phyloP scores from a whole-genome alignment of 192 early-diverging fungal genomes.

The Coemansia sp. region DNA sequence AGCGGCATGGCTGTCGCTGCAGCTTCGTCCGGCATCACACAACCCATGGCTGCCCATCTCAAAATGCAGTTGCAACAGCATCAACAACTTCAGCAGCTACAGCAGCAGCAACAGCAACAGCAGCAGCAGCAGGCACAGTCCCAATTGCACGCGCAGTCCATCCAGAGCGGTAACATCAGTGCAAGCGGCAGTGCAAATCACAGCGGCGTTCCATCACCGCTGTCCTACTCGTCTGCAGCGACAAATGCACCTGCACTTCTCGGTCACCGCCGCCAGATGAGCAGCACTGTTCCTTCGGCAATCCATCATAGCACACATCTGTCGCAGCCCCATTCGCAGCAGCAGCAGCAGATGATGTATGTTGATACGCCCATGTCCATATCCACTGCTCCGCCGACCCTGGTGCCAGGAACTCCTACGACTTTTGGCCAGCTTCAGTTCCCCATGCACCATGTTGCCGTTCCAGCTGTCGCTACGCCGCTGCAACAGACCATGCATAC shows the following conservation, averaged over 20 bases:
- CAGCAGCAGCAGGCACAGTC: constrained; percentile 14
- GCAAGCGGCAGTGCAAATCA: constrained; percentile 23
- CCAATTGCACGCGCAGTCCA: neutral
- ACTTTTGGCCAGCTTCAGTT: constrained; percentile 39
- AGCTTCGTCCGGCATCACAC: neutral
- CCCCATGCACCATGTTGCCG: neutral
- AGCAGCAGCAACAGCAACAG: neutral
- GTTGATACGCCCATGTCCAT: constrained; percentile 18
- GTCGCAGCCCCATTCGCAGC: constrained; percentile 11
- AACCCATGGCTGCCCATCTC: constrained; percentile 17
- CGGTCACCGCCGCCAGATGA: constrained; percentile 31
- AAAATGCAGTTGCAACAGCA: constrained; percentile 18
- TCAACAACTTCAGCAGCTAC: neutral
- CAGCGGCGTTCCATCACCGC: constrained; percentile 31
- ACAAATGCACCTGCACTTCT: neutral
- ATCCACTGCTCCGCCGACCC: constrained; percentile 23
- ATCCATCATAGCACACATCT: neutral
- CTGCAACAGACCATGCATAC: neutral
- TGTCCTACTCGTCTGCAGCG: constrained; percentile 13
- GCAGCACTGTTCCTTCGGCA: constrained; percentile 21
- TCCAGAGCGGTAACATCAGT: constrained; percentile 9
- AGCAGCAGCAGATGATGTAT: constrained; percentile 11
- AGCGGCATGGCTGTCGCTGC: constrained; percentile 16
- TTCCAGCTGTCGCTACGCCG: neutral
- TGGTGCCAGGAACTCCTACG: constrained; percentile 31